Evolutionary conservation across 345 rosid genomes (phyloP), one percentile per base, ranked within the genome.

Genomic region (Viola odorata): DNA sequence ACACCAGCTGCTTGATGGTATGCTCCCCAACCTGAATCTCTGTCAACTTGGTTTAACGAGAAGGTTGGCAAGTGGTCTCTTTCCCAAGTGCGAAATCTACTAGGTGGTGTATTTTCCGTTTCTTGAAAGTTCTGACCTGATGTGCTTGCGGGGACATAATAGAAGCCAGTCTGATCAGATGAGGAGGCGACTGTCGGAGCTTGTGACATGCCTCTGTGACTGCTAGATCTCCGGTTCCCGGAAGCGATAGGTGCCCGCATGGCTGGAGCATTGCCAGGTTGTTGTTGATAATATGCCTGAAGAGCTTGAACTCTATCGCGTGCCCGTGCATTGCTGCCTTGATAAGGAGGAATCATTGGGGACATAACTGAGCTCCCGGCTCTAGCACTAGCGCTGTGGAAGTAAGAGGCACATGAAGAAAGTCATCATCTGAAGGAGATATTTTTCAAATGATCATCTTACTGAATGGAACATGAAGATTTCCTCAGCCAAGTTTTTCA

Each of bases 261-360:
- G 16, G 79, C 48, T 32, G 81, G 87, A 3, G 86, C 61, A 50
- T 66, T 78, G 54, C 75, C 76, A 0, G 84, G 89, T 56, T 74
- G 96, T 71, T 81, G 99, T 62, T 90, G 99, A 77, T 87, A 94
- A 77, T 88, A 94, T 41, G 96, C 97, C 73, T 90, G 95, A 45
- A 90, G 87, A 42, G 97, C 96, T 73, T 88, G 99, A 62, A 85
- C 86, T 74, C 97, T 78, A 62, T 88, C 96, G 48, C 87, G 83
- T n/a, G 86, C 78, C 16, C 99, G 82, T 14, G 89, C 89, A 61
- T 81, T 90, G 77, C 96, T 94, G 66, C 96, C 99, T 8, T 86
- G 92, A 69, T 88, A 94, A 53, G 92, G 88, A 10, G 91, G 88
- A 61, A 82, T 77, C 77, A 85, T 71, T 0, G 89, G 71, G 23